Percentiles rank a stretch among this genome's conserved stretches.
Evolutionary conservation across 208 protist genomes (phyloP).

Genomic region (Wallacemonas sp.): DNA sequence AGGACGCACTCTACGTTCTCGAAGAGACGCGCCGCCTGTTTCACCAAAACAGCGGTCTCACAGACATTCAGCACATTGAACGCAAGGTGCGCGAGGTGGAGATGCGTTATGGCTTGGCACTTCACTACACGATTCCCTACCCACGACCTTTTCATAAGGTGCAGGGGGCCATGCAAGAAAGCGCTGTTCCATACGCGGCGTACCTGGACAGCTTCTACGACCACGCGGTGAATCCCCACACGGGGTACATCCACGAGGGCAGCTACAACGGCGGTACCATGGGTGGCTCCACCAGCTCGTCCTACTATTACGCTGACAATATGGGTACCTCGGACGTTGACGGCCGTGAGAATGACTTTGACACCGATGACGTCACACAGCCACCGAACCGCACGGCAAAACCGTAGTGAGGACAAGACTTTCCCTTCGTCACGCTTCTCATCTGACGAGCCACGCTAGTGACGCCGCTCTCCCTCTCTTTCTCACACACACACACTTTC

Average conservation of each 20-base stretch:
- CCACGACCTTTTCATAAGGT: constrained; percentile 78
- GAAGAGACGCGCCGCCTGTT: constrained; percentile 82
- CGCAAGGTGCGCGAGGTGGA: constrained; percentile 88
- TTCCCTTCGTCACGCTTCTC: too few species aligned
- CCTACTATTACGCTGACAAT: constrained; percentile 54
- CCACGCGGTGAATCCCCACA: constrained; percentile 65
- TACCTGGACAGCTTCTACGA: constrained; percentile 89
- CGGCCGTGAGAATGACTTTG: constrained; percentile 25
- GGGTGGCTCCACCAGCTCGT: constrained; percentile 37
- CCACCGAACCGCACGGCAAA: too few species aligned
- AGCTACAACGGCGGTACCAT: constrained; percentile 68
- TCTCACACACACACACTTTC: neutral
- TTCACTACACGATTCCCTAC: constrained; percentile 89
- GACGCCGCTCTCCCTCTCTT: neutral
- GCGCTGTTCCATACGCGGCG: constrained; percentile 71
- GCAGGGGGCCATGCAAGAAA: constrained; percentile 76
- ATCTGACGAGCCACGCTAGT: too few species aligned
- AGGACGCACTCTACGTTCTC: constrained; percentile 84
- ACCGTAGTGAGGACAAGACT: too few species aligned
- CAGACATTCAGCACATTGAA: constrained; percentile 54
- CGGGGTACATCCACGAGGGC: constrained; percentile 60
- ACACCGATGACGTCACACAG: constrained; percentile 22
- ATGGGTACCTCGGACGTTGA: constrained; percentile 46
- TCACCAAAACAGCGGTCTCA: constrained; percentile 54
- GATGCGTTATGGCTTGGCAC: constrained; percentile 84